phyloP scores from a whole-genome alignment of 257 asterid genomes.

The Plectranthus barbatus region DNA sequence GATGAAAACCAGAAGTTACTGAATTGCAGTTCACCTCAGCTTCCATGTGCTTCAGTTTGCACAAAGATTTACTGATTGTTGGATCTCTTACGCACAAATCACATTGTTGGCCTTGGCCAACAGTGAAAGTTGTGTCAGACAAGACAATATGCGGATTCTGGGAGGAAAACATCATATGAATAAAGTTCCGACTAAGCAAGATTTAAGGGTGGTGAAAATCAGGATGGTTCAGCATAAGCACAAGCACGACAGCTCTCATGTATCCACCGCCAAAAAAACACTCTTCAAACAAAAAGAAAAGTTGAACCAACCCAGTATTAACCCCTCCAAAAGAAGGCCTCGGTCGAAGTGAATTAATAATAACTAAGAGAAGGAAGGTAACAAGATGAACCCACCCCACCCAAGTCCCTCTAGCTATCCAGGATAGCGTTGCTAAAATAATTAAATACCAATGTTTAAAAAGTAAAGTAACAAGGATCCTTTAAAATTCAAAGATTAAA shows the following conservation, averaged over 20 bases:
- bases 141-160: conserved; percentile 80
- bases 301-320: not conserved
- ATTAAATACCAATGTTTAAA: too few species aligned
- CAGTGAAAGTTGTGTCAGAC: conserved; percentile 40
- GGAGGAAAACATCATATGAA: conserved; percentile 11
- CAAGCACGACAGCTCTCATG: not conserved
- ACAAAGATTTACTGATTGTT: conserved; percentile 61
- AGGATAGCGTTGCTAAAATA: too few species aligned
- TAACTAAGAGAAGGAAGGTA: not conserved
- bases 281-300: not conserved
- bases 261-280: not conserved
- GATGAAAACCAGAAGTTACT: not conserved
- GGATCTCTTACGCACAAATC: conserved; percentile 71
- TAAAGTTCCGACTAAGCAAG: not conserved
- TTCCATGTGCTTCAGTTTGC: conserved; percentile 65
- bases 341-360: not conserved
- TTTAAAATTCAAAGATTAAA: too few species aligned
- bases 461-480: too few species aligned
- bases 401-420: too few species aligned
- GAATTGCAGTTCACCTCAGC: conserved; percentile 45
- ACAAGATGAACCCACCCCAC: not conserved
- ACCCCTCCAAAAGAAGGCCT: too few species aligned
- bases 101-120: conserved; percentile 52
- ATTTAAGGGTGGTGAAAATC: not conserved
- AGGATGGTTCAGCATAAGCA: not conserved